Evolutionary conservation across 208 protist species (phyloP), one percentile per base, ranked within the genome.

Genomic region (Sergeia podlipaevii): DNA sequence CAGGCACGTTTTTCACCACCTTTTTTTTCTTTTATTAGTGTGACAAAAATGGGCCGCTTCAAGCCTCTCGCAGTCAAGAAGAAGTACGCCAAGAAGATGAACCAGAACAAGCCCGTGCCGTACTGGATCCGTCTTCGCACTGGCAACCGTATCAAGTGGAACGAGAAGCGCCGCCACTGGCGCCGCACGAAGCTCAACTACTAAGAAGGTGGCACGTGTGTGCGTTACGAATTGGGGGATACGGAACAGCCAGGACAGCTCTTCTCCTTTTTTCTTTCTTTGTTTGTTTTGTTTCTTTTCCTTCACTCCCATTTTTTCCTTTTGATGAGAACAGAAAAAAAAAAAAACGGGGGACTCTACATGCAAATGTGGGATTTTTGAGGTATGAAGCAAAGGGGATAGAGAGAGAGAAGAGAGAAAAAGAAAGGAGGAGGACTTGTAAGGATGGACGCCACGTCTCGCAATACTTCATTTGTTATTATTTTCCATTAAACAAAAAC

Each of bases 131-230:
- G 93, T 55, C 77, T 97, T 29, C 86, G 82, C 61, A 96, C 89
- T 18, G 91, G 82, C 44, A 96, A 95, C 65, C 80, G 75, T 64
- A 93, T 97, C 62, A 91, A 91, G 78, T 97, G 89, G 80, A 97
- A 97, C 74, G 84, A 91, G 68, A 97, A 97, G 86, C 87, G 93
- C 79, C 89, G 93, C 68, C 89, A 97, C 82, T 97, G 93, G 93
- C 87, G 91, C 70, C 89, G 93, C 79, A 96, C 91, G 59, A 97
- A 97, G 88, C 85, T 97, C 59, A 80, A 93, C 80, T 95, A 81
- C 62, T 95, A 89, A 81, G 32, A n/a, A 13, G 49, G 6, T 17
- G 28, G 2, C 15, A 11, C 15, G 17, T 15, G 29, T 30, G 38
- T 33, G 36, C 28, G 17, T n/a, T 7, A 43, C 17, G 21, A 18